Base-by-base conservation (phyloP, 2,329 filamentous ascomycete genomes). In the Neofusicoccum cordaticola region DNA sequence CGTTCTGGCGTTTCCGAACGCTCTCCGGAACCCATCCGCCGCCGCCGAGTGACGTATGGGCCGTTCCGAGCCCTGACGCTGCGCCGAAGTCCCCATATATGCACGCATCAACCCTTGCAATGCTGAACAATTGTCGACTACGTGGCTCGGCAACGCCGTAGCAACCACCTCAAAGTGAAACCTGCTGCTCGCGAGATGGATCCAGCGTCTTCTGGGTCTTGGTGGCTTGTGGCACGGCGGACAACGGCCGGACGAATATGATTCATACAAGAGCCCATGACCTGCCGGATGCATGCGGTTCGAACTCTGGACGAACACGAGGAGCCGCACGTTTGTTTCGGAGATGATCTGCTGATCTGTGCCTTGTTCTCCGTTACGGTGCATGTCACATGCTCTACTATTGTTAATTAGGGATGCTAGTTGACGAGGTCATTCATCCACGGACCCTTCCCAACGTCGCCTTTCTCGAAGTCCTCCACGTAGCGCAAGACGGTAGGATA, bases 11-110 rank as follows among this genome's bases (percentile, higher is more conserved):
- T n/a, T 60, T 42, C 56, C 56, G 56, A 47, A 47, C 56, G 17
- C 56, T n/a, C n/a, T 22, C 42, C 41, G 56, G 41, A 7, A 17
- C 22, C 39, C 15, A 44, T 57, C 39, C 39, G 53, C 53, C 39
- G 42, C n/a, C 42, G 4, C 15, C 42, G 11, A 27, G 42, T 60
- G 56, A 60, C 56, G 56, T 60, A 60, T 60, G 56, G 56, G 42
- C 56, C 56, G 15, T 34, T 37, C n/a, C 2, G 31, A 60, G 56
- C 56, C 56, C 56, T 39, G 56, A 45, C n/a, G n/a, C 56, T 31
- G 27, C 41, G n/a, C 22, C 11, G 27, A 47, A 60, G 17, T 47
- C 42, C 42, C 44, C 56, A 47, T 45, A 9, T 19, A 19, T 31
- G n/a, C 27, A 45, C 53, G 27, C 17, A 11, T 37, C 56, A 60